Evolutionary conservation across 257 asterid species (phyloP).

Genomic region (Forsythia viridissima): DNA sequence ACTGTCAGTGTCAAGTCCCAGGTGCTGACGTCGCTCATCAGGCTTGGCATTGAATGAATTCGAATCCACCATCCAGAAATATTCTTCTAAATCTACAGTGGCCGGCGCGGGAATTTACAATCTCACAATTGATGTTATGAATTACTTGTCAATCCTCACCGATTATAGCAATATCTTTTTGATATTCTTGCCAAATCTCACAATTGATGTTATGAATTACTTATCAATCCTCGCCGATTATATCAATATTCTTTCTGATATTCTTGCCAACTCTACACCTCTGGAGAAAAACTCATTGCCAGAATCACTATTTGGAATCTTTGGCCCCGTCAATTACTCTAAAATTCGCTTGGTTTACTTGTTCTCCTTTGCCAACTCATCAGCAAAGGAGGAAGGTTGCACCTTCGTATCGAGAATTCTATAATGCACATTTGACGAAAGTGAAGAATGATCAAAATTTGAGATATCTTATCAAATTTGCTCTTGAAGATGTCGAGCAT

Average conservation of each 20-base stretch:
- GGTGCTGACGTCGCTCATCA: conserved; percentile 30
- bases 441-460: conserved; percentile 22
- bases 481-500: conserved; percentile 36
- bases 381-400: conserved; percentile 24
- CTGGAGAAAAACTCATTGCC: conserved; percentile 16
- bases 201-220: no score
- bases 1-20: conserved; percentile 25
- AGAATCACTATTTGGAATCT: conserved; percentile 19
- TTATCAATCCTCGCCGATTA: no score
- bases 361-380: conserved; percentile 37
- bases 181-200: no score
- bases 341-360: conserved; percentile 32
- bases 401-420: conserved; percentile 28
- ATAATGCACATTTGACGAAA: conserved; percentile 5
- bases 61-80: conserved; percentile 35
- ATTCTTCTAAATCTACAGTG: conserved; percentile 27
- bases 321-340: conserved; percentile 24
- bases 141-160: conserved; percentile 34
- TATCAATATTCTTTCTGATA: no score
- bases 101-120: conserved; percentile 38
- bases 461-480: conserved; percentile 20
- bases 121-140: conserved; percentile 32
- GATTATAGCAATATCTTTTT: conserved; percentile 43
- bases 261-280: conserved; percentile 24
- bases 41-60: conserved; percentile 33